Base-by-base conservation (phyloP, 2,329 filamentous ascomycete genomes). In the Sarocladium brachiariae region DNA sequence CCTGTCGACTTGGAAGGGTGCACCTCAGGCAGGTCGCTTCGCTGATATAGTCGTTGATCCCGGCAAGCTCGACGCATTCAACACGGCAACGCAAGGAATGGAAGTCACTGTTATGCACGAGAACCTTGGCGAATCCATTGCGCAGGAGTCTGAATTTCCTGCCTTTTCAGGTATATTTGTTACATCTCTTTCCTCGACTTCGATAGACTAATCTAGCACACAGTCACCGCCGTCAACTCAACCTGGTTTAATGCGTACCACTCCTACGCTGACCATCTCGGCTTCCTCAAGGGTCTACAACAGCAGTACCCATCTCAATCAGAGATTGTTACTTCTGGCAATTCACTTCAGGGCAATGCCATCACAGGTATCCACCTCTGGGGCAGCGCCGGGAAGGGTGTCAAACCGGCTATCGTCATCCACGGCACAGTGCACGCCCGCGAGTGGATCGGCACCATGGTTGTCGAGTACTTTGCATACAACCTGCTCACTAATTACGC, bases 311-410 rank as follows among this genome's bases (percentile, higher is more conserved):
- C 74, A 3, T 55, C 55, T 21, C 72, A 76, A 53, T 68, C 77
- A 0, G 70, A 75, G 52, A 62, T 78, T n/a, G 67, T 81, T 25
- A 69, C 65, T 5, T 65, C 71, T 2, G 78, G 78, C 2, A 68
- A 60, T 23, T 77, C 75, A 0, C 62, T 67, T 31, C 61, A 76
- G 49, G 74, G 73, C 2, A 68, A 73, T 34, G 54, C 65, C 51
- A 89, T 92, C 50, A 76, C 78, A 10, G 87, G 83, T 0, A 66
- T 82, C 38, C 78, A 81, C 54, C 66, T 82, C 50, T 81, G 70
- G 63, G 78, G 78, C 2, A 66, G 59, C 48, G 59, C 59, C 2
- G 69, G 70, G 2, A 69, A 66, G 49, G 71, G 72, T 24, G 62
- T 57, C 23, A 77, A 76, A 54, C 76, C 76, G 1, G 78, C 75